Conservation (phyloP, 2,329 filamentous ascomycete genomes). For the Albophoma yamanashiensis region DNA sequence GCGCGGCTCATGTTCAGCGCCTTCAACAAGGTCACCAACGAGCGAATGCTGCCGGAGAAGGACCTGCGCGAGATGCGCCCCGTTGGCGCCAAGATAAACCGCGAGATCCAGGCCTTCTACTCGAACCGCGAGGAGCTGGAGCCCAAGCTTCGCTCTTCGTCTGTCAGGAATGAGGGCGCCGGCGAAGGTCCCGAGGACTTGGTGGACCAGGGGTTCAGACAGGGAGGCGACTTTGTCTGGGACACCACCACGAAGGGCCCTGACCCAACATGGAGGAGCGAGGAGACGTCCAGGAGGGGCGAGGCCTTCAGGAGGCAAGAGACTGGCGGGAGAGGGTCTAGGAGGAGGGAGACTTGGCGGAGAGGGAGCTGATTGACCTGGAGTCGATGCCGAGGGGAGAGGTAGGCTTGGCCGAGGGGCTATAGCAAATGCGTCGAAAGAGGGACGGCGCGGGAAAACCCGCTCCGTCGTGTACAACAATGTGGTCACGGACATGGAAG, state of each 20-base stretch:
- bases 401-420: neutral
- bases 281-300: neutral
- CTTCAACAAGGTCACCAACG: conserved; percentile 30
- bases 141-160: conserved; percentile 16
- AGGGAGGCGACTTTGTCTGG: conserved; percentile 19
- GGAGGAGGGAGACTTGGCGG: neutral
- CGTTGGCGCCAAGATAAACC: conserved; percentile 24
- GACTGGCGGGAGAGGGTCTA: neutral
- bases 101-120: conserved; percentile 25
- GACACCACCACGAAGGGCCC: conserved; percentile 15
- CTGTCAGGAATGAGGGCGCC: neutral
- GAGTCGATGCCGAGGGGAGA: neutral
- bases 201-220: conserved; percentile 4
- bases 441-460: neutral
- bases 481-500: neutral
- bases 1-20: conserved; percentile 34
- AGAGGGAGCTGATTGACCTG: neutral
- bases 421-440: neutral
- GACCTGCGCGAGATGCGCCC: conserved; percentile 21
- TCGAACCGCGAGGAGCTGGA: conserved; percentile 20
- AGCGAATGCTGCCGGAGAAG: conserved; percentile 25
- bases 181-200: conserved; percentile 9
- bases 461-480: neutral
- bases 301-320: neutral
- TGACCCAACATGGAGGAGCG: neutral